Conservation (phyloP, 805 yeast species). For the Spathaspora passalidarum region DNA sequence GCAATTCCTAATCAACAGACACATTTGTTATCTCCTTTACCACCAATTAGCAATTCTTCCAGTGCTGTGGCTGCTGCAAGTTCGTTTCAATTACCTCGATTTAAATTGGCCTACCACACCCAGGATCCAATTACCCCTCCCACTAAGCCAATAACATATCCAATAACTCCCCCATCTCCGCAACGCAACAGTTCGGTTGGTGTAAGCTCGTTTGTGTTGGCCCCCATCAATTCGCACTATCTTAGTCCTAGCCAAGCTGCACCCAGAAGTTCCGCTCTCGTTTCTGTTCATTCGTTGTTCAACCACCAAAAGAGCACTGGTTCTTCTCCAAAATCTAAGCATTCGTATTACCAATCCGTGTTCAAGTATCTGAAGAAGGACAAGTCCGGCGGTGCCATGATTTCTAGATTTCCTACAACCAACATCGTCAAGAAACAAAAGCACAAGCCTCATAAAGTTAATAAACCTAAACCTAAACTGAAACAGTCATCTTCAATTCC, state of each 20-base stretch:
- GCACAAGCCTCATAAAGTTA: not conserved
- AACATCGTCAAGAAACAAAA: not conserved
- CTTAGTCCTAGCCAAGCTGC: not conserved
- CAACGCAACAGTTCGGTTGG: not conserved
- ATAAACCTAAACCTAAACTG: conserved; percentile 2
- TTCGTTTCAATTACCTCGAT: not conserved
- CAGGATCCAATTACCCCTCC: not conserved
- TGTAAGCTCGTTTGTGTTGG: not conserved
- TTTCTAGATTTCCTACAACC: conserved; percentile 2
- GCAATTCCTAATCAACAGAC: not conserved
- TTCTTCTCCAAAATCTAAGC: not conserved
- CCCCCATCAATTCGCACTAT: not conserved
- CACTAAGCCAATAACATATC: not conserved
- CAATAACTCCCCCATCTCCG: not conserved
- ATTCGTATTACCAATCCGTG: not conserved
- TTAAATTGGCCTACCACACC: not conserved
- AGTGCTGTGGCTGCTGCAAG: not conserved
- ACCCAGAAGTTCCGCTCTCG: not conserved
- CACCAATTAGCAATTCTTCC: not conserved
- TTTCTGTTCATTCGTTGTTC: not conserved
- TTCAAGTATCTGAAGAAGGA: conserved; percentile 1
- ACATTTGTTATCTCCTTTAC: not conserved
- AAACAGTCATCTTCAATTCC: not conserved
- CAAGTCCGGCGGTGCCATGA: not conserved
- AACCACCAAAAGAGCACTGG: not conserved